Evolutionary conservation across 2,329 filamentous ascomycete species (phyloP).

Genomic region (Microdochium nivale): DNA sequence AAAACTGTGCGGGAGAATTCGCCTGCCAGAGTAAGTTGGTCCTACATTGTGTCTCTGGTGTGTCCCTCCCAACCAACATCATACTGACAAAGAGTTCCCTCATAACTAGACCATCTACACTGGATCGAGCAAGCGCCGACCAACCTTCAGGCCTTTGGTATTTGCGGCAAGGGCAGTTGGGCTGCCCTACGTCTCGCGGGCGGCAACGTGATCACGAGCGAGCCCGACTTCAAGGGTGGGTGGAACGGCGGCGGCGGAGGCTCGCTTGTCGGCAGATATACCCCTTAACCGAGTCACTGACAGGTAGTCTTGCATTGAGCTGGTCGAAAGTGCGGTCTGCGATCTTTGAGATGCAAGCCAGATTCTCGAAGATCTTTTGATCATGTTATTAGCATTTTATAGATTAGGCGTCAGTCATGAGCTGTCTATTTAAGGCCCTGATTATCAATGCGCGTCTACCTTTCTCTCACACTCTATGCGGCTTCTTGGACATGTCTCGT

Average conservation of each 20-base stretch:
- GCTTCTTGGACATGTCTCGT: no score
- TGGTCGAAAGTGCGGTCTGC: no score
- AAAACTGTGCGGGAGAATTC: conserved; percentile 20
- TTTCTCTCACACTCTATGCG: no score
- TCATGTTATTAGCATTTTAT: no score
- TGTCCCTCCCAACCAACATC: neutral
- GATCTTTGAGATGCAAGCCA: no score
- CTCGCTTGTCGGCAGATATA: conserved; percentile 26
- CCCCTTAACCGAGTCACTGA: conserved; percentile 8
- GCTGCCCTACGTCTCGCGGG: conserved; percentile 25
- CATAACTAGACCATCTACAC: conserved; percentile 24
- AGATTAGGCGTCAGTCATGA: no score
- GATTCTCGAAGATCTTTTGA: no score
- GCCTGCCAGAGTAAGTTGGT: conserved; percentile 22
- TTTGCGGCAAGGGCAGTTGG: conserved; percentile 30
- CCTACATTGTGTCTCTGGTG: neutral
- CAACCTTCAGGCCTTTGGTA: conserved; percentile 30
- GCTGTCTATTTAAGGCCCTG: no score
- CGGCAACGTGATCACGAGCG: conserved; percentile 20
- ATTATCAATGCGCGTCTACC: no score
- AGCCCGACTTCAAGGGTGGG: conserved; percentile 23
- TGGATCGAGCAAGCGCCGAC: conserved; percentile 26
- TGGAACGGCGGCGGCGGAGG: conserved; percentile 20
- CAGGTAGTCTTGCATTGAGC: no score
- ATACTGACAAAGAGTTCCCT: conserved; percentile 4